Conservation (phyloP, 257 asterid genomes). For the Echium plantagineum region DNA sequence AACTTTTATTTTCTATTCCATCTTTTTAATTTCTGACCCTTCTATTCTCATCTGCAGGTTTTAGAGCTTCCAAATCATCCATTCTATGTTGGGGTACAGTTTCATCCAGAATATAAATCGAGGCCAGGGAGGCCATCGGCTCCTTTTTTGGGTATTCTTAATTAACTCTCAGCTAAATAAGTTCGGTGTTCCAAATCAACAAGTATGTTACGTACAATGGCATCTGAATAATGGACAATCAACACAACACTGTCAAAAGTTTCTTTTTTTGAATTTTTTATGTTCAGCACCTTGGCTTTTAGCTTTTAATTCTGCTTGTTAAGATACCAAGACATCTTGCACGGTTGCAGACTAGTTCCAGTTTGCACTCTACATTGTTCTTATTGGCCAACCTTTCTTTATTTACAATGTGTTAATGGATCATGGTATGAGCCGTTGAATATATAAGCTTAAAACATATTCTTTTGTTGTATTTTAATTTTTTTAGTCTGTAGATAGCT, state of each 20-base stretch:
- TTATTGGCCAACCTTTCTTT: too few species aligned
- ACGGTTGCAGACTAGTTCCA: background rate
- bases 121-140: conserved; percentile 38
- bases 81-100: conserved; percentile 36
- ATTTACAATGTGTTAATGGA: background rate
- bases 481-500: too few species aligned
- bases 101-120: conserved; percentile 44
- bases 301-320: background rate
- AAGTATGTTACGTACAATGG: background rate
- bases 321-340: too few species aligned
- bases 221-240: background rate
- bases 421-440: background rate
- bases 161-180: background rate
- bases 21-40: background rate
- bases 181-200: background rate
- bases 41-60: conserved; percentile 16
- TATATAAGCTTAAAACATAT: background rate
- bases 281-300: too few species aligned
- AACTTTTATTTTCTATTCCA: background rate
- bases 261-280: too few species aligned
- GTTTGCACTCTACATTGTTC: background rate
- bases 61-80: conserved; percentile 35
- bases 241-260: too few species aligned
- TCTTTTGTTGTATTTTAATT: too few species aligned
- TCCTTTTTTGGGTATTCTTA: conserved; percentile 33